Percentiles rank a stretch among this genome's conserved stretches.
phyloP scores from a whole-genome alignment of 1,284 basidiomycete genomes.

The Malassezia japonica region DNA sequence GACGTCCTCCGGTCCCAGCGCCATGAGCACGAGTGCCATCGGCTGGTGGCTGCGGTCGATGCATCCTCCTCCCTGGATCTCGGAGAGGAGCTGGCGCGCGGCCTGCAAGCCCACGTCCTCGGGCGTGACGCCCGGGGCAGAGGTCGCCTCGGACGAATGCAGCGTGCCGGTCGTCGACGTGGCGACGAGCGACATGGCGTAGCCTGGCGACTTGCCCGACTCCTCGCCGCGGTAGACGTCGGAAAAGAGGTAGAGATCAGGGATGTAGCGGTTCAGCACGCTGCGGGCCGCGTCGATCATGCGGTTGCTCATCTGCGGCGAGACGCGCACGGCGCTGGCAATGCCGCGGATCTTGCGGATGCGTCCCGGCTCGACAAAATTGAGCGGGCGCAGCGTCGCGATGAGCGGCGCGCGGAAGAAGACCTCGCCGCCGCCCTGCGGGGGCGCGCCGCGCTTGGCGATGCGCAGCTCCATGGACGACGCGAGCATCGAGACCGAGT shows the following conservation, averaged over 20 bases:
- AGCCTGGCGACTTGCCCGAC: conserved; percentile 93
- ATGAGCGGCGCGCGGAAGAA: conserved; percentile 87
- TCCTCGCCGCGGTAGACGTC: conserved; percentile 97
- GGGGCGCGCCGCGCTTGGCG: conserved; percentile 81
- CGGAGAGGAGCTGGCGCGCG: conserved; percentile 64
- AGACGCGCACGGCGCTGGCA: conserved; percentile 66
- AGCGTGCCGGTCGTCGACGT: conserved; percentile 85
- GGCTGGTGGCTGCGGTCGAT: conserved; percentile 82
- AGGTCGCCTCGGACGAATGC: conserved; percentile 71
- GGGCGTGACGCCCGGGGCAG: conserved; percentile 51
- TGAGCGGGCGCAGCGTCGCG: conserved; percentile 69
- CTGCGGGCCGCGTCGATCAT: conserved; percentile 90
- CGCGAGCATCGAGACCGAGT: conserved; percentile 20
- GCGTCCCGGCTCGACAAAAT: conserved; percentile 81
- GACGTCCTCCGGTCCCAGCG: conserved; percentile 89
- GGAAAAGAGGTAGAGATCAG: conserved; percentile 94
- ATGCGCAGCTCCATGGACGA: conserved; percentile 57
- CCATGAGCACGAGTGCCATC: conserved; percentile 81
- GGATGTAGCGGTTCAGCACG: conserved; percentile 88
- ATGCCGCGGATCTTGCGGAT: conserved; percentile 91
- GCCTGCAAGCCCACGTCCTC: conserved; percentile 82
- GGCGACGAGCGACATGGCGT: conserved; percentile 77
- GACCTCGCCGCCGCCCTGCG: conserved; percentile 82
- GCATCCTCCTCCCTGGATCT: conserved; percentile 75
- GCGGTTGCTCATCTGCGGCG: conserved; percentile 90